Base-by-base conservation (phyloP, 2,329 filamentous ascomycete species). In the Fusarium sororula region DNA sequence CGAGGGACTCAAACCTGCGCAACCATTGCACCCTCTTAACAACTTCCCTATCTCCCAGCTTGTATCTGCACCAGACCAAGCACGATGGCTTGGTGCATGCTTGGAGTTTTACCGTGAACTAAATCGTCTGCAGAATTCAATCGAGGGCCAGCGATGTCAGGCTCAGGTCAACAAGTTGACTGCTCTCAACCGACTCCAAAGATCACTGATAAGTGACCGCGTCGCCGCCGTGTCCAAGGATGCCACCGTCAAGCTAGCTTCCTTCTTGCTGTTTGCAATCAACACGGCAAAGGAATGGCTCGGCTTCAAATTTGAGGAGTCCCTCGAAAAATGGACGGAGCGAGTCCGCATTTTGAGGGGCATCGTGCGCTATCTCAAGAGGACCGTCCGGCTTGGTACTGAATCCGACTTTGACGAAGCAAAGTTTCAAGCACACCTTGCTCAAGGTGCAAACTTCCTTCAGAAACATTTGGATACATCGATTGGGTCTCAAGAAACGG, bases 391-490 rank as follows among this genome's bases (percentile, higher is more conserved):
- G 2, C 83, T 90, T 38, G 83, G 87, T 3, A 85, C 83, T 18
- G 79, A 80, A 1, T 28, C 77, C 8, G 76, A 80, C 1, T 92
- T 92, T 72, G 89, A 92, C 64, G 90, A 92, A 74, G 90, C 89
- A 22, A 85, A 83, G 39, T 92, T 92, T 80, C 90, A 91, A 78
- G 90, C 90, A 35, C 90, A 92, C 77, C 81, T 92, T 20, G 82
- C 84, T 1, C 86, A 89, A 60, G 87, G 88, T 12, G 82, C 83
- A 1, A 82, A 84, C 28, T 79, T 86, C 14, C 66, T 90, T 3
- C 79, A 81, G n/a, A 78, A 79, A 7, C 79, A 82, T 28, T 57
- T 83, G 9, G 54, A 76, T 44, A 68, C 72, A 6, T 68, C 77
- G 6, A 42, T 70, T 4, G 75, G 77, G 14, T 75, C 81, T 14